Evolutionary conservation across 116 monocot species (phyloP), one percentile per base, ranked within the genome.

Genomic region (Phalaenopsis hybrid): DNA sequence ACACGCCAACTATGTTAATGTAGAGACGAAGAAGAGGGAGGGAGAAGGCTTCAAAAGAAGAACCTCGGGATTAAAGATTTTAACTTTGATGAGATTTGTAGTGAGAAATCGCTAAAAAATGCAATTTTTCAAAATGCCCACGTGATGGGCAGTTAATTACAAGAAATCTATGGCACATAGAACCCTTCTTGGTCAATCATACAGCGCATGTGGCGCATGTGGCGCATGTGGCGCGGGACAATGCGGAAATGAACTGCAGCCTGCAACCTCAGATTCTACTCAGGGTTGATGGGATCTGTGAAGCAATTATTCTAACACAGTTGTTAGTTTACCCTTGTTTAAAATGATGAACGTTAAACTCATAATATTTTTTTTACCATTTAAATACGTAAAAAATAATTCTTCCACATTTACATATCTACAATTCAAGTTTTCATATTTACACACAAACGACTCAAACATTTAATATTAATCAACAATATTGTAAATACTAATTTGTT

Each of bases 1-100:
- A 78, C 20, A 67, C 75, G 75, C 81, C 76, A 76, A 58, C 37
- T 81, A 52, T 33, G 21, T 13, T 12, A 34, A 34, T 70, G 33
- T 70, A 67, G 8, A 58, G 20, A 21, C 20, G 9, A 67, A 4
- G 70, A 70, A 70, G 34, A 70, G 70, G 70, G 70, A 70, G 2
- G 34, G 70, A 11, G 70, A 61, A 61, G 70, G 37, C 70, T 70
- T 70, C 34, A 23, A 25, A 70, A 70, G 61, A n/a, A 61, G 20
- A 6, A 1, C 10, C 10, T 2, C 6, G 61, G 21, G 3, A n/a
- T 3, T 18, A 25, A 25, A 37, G 37, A 37, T 10, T 70, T 70
- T 15, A 37, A 12, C 70, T 28, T 28, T 4, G 34, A 37, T 70
- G 15, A 33, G 34, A 70, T 69, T 70, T 70, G 70, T 70, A 9